Percentiles rank a stretch among this genome's conserved stretches.
phyloP scores from a whole-genome alignment of 2,329 filamentous ascomycete species.

The Pseudogymnoascus verrucosus region DNA sequence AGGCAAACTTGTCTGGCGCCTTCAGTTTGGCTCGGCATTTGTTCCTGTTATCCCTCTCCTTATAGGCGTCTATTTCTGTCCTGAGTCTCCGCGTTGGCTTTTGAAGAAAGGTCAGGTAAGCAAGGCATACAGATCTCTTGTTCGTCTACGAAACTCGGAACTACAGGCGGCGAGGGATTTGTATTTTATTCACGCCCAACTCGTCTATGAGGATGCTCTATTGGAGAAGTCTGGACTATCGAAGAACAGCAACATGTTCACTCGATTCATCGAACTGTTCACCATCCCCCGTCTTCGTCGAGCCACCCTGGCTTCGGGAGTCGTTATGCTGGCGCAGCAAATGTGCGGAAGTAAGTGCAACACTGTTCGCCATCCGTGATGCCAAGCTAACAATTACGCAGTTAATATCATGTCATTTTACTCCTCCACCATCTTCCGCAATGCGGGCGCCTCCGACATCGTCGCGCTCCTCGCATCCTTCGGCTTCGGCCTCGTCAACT shows the following conservation, averaged over 20 bases:
- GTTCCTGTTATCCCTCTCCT: slow-evolving; percentile 51
- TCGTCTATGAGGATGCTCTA: slow-evolving; percentile 30
- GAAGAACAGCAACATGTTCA: slow-evolving; percentile 46
- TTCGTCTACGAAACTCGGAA: slow-evolving; percentile 44
- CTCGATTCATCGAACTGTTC: slow-evolving; percentile 57
- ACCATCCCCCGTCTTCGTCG: slow-evolving; percentile 61
- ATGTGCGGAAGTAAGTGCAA: slow-evolving; percentile 23
- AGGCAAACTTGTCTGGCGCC: slow-evolving; percentile 49
- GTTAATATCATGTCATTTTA: slow-evolving; percentile 70
- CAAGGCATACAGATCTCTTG: slow-evolving; percentile 49
- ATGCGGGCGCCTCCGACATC: slow-evolving; percentile 48
- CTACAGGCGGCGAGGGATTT: slow-evolving; percentile 53
- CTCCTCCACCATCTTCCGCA: slow-evolving; percentile 52
- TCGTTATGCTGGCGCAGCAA: slow-evolving; percentile 56
- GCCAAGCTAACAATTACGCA: slow-evolving; percentile 16
- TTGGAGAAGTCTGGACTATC: slow-evolving; percentile 32
- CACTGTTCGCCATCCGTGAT: not conserved
- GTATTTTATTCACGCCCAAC: slow-evolving; percentile 56
- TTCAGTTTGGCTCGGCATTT: slow-evolving; percentile 58
- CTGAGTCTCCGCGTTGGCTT: slow-evolving; percentile 57
- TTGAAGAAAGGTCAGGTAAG: slow-evolving; percentile 41
- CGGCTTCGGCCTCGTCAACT: slow-evolving; percentile 59
- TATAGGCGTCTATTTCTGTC: slow-evolving; percentile 55
- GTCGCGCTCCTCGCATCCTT: slow-evolving; percentile 54
- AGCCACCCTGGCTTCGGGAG: slow-evolving; percentile 67